phyloP scores from a whole-genome alignment of 1,139 yeast genomes.

The Ogataea hybrid region DNA sequence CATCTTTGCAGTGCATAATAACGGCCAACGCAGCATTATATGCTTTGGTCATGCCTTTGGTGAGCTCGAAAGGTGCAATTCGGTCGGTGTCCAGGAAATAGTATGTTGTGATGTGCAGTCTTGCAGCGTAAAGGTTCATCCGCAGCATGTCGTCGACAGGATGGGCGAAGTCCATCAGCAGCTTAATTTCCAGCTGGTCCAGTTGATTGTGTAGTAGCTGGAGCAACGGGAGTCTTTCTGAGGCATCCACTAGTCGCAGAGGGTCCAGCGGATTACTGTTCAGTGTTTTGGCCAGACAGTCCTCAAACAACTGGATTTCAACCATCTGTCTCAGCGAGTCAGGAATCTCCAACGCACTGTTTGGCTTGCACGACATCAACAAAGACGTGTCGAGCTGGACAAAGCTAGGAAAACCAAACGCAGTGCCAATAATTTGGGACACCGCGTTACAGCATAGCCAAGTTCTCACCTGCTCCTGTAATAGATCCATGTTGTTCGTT shows the following conservation, averaged over 20 bases:
- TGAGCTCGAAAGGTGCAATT: constrained; percentile 58
- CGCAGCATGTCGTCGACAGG: constrained; percentile 64
- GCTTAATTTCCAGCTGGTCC: constrained; percentile 66
- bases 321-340: constrained; percentile 66
- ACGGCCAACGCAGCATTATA: constrained; percentile 77
- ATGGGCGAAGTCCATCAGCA: constrained; percentile 33
- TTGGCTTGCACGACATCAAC: constrained; percentile 48
- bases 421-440: constrained; percentile 84
- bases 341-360: constrained; percentile 45
- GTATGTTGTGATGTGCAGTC: constrained; percentile 78
- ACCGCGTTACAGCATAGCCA: constrained; percentile 94
- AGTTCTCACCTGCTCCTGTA: constrained; percentile 78
- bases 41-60: constrained; percentile 71
- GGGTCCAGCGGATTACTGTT: constrained; percentile 71
- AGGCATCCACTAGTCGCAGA: constrained; percentile 60
- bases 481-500: constrained; percentile 39
- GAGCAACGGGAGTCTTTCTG: constrained; percentile 71
- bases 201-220: constrained; percentile 68
- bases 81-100: constrained; percentile 68
- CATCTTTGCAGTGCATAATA: constrained; percentile 61
- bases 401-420: constrained; percentile 93
- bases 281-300: constrained; percentile 75
- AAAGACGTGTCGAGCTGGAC: constrained; percentile 79
- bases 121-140: constrained; percentile 66
- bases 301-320: constrained; percentile 81